Percentiles rank a stretch among this genome's conserved stretches.
Conservation (phyloP, 805 yeast genomes). For the Candida berthetii region DNA sequence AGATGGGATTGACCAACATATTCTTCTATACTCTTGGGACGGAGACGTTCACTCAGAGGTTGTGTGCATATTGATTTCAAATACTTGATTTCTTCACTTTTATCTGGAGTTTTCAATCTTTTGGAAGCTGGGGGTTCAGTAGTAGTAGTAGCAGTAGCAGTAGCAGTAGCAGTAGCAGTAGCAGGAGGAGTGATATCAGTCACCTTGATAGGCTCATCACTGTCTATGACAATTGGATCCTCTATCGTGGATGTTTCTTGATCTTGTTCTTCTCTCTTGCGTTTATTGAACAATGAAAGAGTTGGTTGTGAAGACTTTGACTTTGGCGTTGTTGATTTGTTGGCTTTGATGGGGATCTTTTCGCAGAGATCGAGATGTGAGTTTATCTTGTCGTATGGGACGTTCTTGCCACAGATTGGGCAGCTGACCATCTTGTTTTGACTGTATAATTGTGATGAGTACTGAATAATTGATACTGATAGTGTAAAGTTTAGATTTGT, state of each 20-base stretch:
- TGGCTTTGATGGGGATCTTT: no score
- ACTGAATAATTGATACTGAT: no score
- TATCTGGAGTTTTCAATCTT: constrained; percentile 1
- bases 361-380: constrained; percentile 18
- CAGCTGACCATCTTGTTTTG: constrained; percentile 19
- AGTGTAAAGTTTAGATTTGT: no score
- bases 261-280: neutral
- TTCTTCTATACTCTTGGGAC: constrained; percentile 67
- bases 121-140: neutral
- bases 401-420: constrained; percentile 22
- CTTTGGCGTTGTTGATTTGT: neutral
- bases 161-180: no score
- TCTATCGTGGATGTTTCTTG: neutral
- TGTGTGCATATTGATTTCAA: constrained; percentile 9
- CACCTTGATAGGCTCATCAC: neutral
- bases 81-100: constrained; percentile 11
- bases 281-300: neutral
- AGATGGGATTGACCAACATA: constrained; percentile 86
- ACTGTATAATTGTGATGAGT: no score
- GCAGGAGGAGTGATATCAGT: no score
- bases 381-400: constrained; percentile 20
- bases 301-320: neutral
- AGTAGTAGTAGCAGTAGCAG: no score
- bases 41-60: constrained; percentile 71
- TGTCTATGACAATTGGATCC: neutral